Base-by-base conservation (phyloP, 441 rosid species). In the Croton setiger region DNA sequence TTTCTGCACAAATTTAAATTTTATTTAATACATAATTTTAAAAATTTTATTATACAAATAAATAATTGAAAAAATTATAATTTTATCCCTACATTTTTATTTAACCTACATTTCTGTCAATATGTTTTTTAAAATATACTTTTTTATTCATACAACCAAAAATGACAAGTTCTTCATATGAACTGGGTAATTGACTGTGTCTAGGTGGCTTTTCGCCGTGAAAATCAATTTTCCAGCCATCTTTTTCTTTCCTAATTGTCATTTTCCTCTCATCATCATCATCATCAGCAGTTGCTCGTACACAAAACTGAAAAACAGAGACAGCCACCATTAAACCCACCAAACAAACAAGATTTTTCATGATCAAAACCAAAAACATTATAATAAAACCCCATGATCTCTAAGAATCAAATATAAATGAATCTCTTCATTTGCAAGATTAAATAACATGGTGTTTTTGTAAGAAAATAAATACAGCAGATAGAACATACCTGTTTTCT, bases 121-220 rank as follows among this genome's bases (percentile, higher is more conserved):
- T n/a, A n/a, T n/a, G n/a, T n/a, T n/a, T n/a, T n/a, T n/a, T n/a
- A n/a, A n/a, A n/a, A n/a, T n/a, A n/a, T n/a, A n/a, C n/a, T n/a
- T n/a, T n/a, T n/a, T n/a, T n/a, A n/a, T n/a, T n/a, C n/a, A n/a
- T n/a, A n/a, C n/a, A n/a, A n/a, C n/a, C n/a, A n/a, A n/a, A n/a
- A n/a, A n/a, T n/a, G 88, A 67, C 17, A 89, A 74, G 71, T 87
- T 89, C 81, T 87, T 87, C 92, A 87, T 83, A 63, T 89, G 92
- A 75, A 73, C 60, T 6, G 92, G 95, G 71, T 83, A 79, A 74
- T 83, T 85, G 71, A 89, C 48, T 1, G 90, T 85, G 71, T 89
- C 90, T 88, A 0, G 72, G 67, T 9, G 90, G 88, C 68, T 88
- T 88, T 31, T 67, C 85, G 12, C 76, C 81, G 0, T 86, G 80